A percentile compares a stretch with the other conserved stretches of the same genome.
Evolutionary conservation across 495 filamentous ascomycete genomes (phyloP).

Genomic region (Xylaria cubensis): DNA sequence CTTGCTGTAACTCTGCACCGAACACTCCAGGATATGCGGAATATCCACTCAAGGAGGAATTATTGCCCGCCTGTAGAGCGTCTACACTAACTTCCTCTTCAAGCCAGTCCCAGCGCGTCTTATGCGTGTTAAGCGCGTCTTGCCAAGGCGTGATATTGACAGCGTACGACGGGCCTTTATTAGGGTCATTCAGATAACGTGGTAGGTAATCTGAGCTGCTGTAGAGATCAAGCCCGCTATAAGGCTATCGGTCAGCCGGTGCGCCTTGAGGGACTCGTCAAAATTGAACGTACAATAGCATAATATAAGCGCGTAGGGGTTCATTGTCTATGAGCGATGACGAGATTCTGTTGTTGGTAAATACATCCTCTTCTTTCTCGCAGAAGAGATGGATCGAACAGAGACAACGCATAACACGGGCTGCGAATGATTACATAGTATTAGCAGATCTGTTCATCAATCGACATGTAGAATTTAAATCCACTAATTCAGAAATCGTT

Average conservation of each 20-base stretch:
- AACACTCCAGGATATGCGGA: background rate
- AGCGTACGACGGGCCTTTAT: constrained; percentile 39
- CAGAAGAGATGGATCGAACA: constrained; percentile 47
- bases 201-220: constrained; percentile 42
- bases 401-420: constrained; percentile 43
- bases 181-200: constrained; percentile 37
- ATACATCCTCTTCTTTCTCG: constrained; percentile 35
- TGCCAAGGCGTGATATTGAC: constrained; percentile 43
- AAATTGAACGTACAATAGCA: constrained; percentile 35
- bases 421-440: constrained; percentile 19
- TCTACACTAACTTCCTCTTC: constrained; percentile 36
- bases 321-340: constrained; percentile 42
- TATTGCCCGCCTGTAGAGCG: background rate
- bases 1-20: background rate
- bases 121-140: constrained; percentile 37
- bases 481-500: background rate
- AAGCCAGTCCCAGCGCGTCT: constrained; percentile 48
- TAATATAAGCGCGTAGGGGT: constrained; percentile 42
- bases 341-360: constrained; percentile 47
- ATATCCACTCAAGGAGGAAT: background rate
- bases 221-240: constrained; percentile 41
- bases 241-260: background rate
- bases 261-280: background rate
- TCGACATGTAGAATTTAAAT: background rate
- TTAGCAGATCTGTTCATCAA: background rate